These are phyloP conservation scores for Puccinia hordei DNA, from an alignment of 1,284 basidiomycete genomes.

Conservation along the genomic window DNA sequence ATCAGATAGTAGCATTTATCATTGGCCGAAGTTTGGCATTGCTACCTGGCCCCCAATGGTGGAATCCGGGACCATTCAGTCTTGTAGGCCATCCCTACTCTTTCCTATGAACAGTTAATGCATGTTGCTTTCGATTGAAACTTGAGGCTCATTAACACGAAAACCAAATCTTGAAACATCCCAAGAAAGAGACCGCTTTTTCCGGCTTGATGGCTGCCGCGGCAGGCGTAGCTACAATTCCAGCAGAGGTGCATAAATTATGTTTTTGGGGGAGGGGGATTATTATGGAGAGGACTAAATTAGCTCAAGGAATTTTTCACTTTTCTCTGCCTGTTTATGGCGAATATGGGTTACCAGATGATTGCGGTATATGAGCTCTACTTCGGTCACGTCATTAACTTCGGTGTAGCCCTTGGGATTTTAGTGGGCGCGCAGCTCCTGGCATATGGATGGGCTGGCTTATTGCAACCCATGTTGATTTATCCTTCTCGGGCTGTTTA, in stretches of 20 bases:
- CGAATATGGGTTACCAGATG: not conserved
- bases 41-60: constrained; percentile 40
- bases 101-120: no score
- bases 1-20: constrained; percentile 19
- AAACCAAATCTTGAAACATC: no score
- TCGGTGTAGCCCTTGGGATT: not conserved
- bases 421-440: constrained; percentile 29
- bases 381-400: not conserved
- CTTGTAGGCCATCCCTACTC: constrained; percentile 9
- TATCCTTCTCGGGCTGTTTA: constrained; percentile 40
- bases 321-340: not conserved
- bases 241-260: constrained; percentile 2
- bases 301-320: not conserved
- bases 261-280: not conserved
- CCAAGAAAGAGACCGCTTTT: constrained; percentile 38
- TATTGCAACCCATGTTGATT: constrained; percentile 38
- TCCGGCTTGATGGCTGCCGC: constrained; percentile 20
- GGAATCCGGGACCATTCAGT: constrained; percentile 43
- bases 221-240: constrained; percentile 19
- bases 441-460: constrained; percentile 38
- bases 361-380: constrained; percentile 26
- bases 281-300: not conserved
- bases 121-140: no score
- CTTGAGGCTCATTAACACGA: no score
- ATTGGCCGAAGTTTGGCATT: not conserved